Base-by-base conservation (phyloP, 257 asterid genomes). In the Jaltomata sinuosa region DNA sequence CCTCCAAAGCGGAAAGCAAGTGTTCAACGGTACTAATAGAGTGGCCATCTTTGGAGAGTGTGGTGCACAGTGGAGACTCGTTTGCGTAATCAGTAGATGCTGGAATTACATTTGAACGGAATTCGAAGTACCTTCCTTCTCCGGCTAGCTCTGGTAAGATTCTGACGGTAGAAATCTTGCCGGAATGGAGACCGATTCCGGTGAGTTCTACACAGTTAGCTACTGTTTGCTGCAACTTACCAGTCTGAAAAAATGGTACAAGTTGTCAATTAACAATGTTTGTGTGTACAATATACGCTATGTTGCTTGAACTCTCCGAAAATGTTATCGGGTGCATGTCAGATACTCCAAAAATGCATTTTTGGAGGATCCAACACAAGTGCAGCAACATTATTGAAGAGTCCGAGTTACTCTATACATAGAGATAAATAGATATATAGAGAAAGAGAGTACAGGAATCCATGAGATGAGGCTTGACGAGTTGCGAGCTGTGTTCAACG, bases 1-100 rank as follows among this genome's bases (percentile, higher is more conserved):
- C 98, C 91, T 96, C 99, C 69, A 96, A 90, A 81, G 98, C 98
- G 6, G 99, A 93, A 67, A 96, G 97, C 93, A 96, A 89, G 89
- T 96, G 99, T 88, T 96, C 99, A 32, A 94, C 93, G 2, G 99
- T 96, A 53, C 88, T 86, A 84, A 96, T 81, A 81, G 88, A 88
- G 88, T 86, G 86, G 8, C 99, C 99, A 83, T 91, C 90, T 34
- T 86, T 89, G 47, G 93, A 90, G 1, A 96, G 91, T 82, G 90
- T 90, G 3, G 99, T 94, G 90, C 99, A 96, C 5, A 96, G 91
- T 69, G 92, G 96, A 38, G 95, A 84, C 36, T 90, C 94, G 53
- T 85, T 92, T 86, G 85, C 89, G 68, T 88, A 85, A 62, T 88
- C 91, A 86, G 91, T 89, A n/a, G 97, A 90, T 69, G 98, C 98